Conservation (phyloP, 306 rosid species). For the Dryas drummondii region DNA sequence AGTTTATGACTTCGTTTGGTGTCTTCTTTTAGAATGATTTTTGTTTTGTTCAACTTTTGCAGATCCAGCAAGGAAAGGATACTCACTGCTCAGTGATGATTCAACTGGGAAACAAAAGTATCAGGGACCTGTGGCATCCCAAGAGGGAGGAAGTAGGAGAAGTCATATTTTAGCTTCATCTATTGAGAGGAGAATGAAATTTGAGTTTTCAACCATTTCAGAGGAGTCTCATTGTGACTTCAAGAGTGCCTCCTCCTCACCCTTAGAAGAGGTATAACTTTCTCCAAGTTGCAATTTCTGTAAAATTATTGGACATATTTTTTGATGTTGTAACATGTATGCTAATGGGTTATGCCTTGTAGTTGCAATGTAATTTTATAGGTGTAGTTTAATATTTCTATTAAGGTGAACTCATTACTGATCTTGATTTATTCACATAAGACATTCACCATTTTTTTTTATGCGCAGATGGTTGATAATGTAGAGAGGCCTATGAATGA, state of each 20-base stretch:
- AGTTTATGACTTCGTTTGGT: neutral
- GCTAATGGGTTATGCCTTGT: too few species aligned
- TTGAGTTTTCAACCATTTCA: slow-evolving; percentile 32
- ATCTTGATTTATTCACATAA: too few species aligned
- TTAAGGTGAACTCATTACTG: too few species aligned
- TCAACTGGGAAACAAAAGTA: slow-evolving; percentile 35
- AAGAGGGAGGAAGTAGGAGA: slow-evolving; percentile 32
- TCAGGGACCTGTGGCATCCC: slow-evolving; percentile 33
- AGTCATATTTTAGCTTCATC: slow-evolving; percentile 32
- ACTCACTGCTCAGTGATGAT: slow-evolving; percentile 29
- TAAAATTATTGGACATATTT: too few species aligned
- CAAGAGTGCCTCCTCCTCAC: slow-evolving; percentile 50
- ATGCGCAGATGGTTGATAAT: too few species aligned
- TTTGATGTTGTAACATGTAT: too few species aligned
- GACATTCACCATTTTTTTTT: too few species aligned
- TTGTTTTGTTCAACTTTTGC: slow-evolving; percentile 26
- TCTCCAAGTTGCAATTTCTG: slow-evolving; percentile 44
- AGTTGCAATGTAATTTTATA: too few species aligned
- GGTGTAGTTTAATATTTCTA: too few species aligned
- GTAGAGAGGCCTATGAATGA: too few species aligned
- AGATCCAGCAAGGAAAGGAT: slow-evolving; percentile 45
- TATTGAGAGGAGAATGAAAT: slow-evolving; percentile 31
- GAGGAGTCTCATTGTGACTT: slow-evolving; percentile 13
- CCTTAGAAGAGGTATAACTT: slow-evolving; percentile 75
- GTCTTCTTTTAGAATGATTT: neutral